phyloP scores from a whole-genome alignment of 75 land plant species.

The Ceratopteris richardii region DNA sequence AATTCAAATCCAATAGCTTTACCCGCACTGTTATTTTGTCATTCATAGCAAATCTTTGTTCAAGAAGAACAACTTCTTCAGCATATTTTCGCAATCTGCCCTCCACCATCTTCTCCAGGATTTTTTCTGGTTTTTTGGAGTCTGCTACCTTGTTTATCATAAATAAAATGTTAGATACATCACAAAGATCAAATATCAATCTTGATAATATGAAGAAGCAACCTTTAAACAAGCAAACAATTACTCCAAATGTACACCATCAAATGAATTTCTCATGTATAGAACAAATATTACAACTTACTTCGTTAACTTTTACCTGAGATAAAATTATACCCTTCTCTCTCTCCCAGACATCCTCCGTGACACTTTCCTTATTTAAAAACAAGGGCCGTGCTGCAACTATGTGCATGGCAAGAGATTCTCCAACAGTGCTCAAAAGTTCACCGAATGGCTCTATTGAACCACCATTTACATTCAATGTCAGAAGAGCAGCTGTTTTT shows the following conservation, averaged over 20 bases:
- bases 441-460: conserved; percentile 17
- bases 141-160: conserved; percentile 47
- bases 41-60: conserved; percentile 79
- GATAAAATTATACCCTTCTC: conserved; percentile 75
- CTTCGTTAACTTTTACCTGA: conserved; percentile 43
- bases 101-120: conserved; percentile 86
- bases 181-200: neutral
- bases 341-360: conserved; percentile 51
- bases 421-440: conserved; percentile 50
- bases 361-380: conserved; percentile 68
- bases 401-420: conserved; percentile 88
- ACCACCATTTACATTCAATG: conserved; percentile 56
- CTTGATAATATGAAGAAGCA: neutral
- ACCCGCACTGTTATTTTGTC: conserved; percentile 72
- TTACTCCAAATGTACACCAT: too few species aligned
- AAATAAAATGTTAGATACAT: conserved; percentile 5
- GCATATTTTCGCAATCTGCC: conserved; percentile 80
- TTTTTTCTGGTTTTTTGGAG: conserved; percentile 64
- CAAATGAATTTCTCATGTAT: neutral
- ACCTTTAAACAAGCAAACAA: too few species aligned
- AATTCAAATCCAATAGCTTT: neutral
- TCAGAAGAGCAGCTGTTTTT: conserved; percentile 70
- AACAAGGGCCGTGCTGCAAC: conserved; percentile 84
- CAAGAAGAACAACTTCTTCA: conserved; percentile 77
- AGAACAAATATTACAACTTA: neutral